Base-by-base conservation (phyloP, 163 green algal genomes). In the Trebouxiophyceae sp. region DNA sequence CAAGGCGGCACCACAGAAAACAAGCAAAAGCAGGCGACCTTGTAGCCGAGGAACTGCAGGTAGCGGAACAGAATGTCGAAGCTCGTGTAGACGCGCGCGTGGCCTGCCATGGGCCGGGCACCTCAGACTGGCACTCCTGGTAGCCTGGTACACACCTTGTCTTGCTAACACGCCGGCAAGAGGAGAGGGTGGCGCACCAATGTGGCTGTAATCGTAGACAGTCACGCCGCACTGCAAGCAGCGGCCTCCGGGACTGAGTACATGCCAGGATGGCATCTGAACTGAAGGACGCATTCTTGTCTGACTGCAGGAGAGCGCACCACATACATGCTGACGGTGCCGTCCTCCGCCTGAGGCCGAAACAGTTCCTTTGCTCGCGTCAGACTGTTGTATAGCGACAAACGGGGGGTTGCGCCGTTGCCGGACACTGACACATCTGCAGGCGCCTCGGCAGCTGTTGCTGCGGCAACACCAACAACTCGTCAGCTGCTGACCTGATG, bases 131-230 rank as follows among this genome's bases (percentile, higher is more conserved):
- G n/a, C n/a, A n/a, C n/a, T n/a, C n/a, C n/a, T n/a, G n/a, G n/a
- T n/a, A n/a, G n/a, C n/a, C n/a, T n/a, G n/a, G n/a, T n/a, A n/a
- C n/a, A n/a, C n/a, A n/a, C n/a, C n/a, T n/a, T n/a, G n/a, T n/a
- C n/a, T n/a, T n/a, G n/a, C n/a, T n/a, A n/a, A n/a, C n/a, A n/a
- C n/a, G n/a, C n/a, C n/a, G n/a, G n/a, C n/a, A n/a, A n/a, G n/a
- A n/a, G 2, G 39, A 62, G 30, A 54, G 16, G 31, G 22, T 33
- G 29, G 54, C 80, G 65, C 46, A 92, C 87, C 93, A 32, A 97
- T 94, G 74, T 97, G 91, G 44, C 71, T 90, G 74, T 89, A 95
- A 77, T 98, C 93, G 66, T 99, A 99, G 8, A 96, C 95, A 1
- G 94, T 99, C 1, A 98, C 91, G 5, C 94, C 94, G 68, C 94